Base-by-base conservation (phyloP, 2,329 filamentous ascomycete species). In the Ceratocystis cubensis region DNA sequence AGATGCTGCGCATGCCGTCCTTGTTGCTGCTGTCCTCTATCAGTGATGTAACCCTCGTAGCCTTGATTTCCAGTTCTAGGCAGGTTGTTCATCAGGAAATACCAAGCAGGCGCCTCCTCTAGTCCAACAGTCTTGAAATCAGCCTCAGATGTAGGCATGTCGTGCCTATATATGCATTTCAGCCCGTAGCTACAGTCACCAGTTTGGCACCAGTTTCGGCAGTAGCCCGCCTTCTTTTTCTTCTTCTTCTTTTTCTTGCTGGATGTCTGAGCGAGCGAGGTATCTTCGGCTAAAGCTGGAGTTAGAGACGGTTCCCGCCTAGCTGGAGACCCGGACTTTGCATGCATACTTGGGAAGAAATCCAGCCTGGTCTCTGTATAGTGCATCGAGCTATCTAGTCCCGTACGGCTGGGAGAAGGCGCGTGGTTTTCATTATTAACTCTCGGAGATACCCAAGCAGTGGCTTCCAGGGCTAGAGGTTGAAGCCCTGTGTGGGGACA, bases 121-220 rank as follows among this genome's bases (percentile, higher is more conserved):
- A 82, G 74, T 0, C 79, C 79, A 25, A 80, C 75, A 65, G 75
- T 73, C 7, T 70, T 71, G 5, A 82, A 75, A 0, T 75, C 78
- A 17, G 73, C 72, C 3, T 68, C 37, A 0, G 76, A 78, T 67
- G 70, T 71, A 2, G 81, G 81, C 80, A 83, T 81, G 67, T 70
- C 71, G 71, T 83, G 81, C 61, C 71, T 69, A 71, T 76, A 79
- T 3, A 74, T 74, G 72, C 81, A 83, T 7, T 72, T 69, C 5
- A 67, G 63, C 2, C 76, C 78, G 73, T 75, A 81, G 70, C 74
- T 76, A 72, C 81, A 83, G 13, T 72, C 75, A 5, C 80, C 80
- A 50, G 76, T 73, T 64, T 75, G 74, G 71, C 79, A 81, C 79
- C 79, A 83, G 71, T 79, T 74, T 13, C 76, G 75, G 71, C 81